Conservation (phyloP, 2,329 filamentous ascomycete genomes). For the Metarhizium guizhouense region DNA sequence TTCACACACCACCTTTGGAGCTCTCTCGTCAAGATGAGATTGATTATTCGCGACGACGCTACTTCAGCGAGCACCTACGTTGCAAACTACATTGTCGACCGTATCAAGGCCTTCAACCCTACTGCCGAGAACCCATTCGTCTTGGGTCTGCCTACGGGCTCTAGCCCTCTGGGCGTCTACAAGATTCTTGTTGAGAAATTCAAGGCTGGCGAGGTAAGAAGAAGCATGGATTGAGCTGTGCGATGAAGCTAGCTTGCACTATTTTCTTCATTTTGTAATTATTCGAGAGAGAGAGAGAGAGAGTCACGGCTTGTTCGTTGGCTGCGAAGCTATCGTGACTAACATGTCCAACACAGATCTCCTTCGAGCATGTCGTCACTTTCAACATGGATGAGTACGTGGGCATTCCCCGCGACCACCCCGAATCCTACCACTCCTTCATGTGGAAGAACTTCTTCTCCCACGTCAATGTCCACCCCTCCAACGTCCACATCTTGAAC, state of each 20-base stretch:
- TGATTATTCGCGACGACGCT: constrained; percentile 72
- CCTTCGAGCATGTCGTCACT: constrained; percentile 80
- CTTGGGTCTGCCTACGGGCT: constrained; percentile 75
- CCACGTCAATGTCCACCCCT: constrained; percentile 70
- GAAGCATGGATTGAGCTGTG: not conserved
- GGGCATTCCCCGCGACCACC: constrained; percentile 71
- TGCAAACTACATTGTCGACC: constrained; percentile 73
- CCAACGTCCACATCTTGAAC: constrained; percentile 77
- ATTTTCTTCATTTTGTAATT: constrained; percentile 5
- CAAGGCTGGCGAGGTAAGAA: constrained; percentile 50
- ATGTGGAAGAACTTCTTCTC: constrained; percentile 93
- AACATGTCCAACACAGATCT: constrained; percentile 41
- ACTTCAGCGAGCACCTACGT: constrained; percentile 63
- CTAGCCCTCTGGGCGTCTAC: constrained; percentile 72
- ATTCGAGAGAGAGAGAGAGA: not conserved
- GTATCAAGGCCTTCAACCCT: constrained; percentile 69
- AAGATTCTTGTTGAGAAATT: constrained; percentile 62
- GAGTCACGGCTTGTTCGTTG: not conserved
- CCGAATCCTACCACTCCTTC: constrained; percentile 82
- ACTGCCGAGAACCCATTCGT: constrained; percentile 68
- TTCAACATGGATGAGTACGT: constrained; percentile 96
- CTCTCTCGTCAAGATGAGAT: constrained; percentile 50
- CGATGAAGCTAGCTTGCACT: constrained; percentile 10
- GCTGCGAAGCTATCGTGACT: constrained; percentile 3
- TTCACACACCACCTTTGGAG: constrained; percentile 1